Conservation (phyloP, 108 stramenopile species). For the Asterionellopsis glacialis region DNA sequence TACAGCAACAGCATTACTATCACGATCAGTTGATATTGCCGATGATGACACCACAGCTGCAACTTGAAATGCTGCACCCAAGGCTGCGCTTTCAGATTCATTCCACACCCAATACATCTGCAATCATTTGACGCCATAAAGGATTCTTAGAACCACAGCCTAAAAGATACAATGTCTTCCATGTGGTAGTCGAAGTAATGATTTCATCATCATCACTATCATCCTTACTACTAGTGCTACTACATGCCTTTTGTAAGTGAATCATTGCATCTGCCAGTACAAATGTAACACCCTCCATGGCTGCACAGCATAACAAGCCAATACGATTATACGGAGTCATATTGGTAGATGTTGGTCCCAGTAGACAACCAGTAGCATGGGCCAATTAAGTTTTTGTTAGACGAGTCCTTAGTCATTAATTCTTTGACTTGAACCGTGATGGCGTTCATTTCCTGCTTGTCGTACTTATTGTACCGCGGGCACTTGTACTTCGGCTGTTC, state of each 20-base stretch:
- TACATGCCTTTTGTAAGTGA: neutral
- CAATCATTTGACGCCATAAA: slow-evolving; percentile 24
- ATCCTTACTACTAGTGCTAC: neutral
- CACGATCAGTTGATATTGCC: too few relatives aligned
- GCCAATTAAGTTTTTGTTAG: slow-evolving; percentile 24
- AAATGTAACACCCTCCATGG: slow-evolving; percentile 17
- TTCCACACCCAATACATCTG: slow-evolving; percentile 7
- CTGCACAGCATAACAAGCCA: slow-evolving; percentile 9
- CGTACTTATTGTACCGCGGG: too few relatives aligned
- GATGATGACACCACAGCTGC: slow-evolving; percentile 8
- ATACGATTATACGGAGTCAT: slow-evolving; percentile 1
- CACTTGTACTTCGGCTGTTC: too few relatives aligned
- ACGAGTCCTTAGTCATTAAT: too few relatives aligned
- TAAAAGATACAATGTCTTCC: slow-evolving; percentile 9
- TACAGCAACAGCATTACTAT: neutral
- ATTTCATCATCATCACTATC: neutral
- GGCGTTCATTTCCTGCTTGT: too few relatives aligned
- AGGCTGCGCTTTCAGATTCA: slow-evolving; percentile 18
- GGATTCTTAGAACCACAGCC: slow-evolving; percentile 19
- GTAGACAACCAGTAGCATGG: slow-evolving; percentile 10
- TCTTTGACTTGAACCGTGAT: too few relatives aligned
- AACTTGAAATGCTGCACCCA: slow-evolving; percentile 26
- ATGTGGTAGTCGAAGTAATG: neutral
- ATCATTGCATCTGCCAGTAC: slow-evolving; percentile 11
- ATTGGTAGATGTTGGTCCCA: slow-evolving; percentile 14